Conservation (phyloP, 202 grass and related monocot species). For the Miscanthus sacchariflorus region DNA sequence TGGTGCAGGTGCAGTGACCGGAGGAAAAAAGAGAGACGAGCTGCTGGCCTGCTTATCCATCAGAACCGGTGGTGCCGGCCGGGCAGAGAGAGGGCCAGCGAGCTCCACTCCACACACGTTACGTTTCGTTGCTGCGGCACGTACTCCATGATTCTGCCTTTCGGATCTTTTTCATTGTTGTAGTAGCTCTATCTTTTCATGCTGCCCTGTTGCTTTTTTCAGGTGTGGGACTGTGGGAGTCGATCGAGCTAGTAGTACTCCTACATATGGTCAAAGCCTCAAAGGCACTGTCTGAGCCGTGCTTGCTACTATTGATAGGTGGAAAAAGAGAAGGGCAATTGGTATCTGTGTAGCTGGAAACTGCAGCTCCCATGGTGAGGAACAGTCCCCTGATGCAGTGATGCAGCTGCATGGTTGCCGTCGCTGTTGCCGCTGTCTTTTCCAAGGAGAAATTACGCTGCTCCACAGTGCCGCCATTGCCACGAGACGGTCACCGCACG, state of each 20-base stretch:
- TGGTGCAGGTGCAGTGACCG: slow-evolving; percentile 6
- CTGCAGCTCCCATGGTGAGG: slow-evolving; percentile 31
- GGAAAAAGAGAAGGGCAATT: not conserved
- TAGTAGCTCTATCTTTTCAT: slow-evolving; percentile 18
- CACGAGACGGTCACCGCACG: not conserved
- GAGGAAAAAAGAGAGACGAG: slow-evolving; percentile 10
- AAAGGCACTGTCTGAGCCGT: not conserved
- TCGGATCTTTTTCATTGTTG: slow-evolving; percentile 40
- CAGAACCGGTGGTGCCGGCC: not conserved
- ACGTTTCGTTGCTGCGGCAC: not conserved
- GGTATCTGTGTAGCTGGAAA: not conserved
- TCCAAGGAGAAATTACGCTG: not conserved
- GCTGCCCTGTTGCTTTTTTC: not conserved
- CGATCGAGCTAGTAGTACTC: not conserved
- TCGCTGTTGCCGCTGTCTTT: slow-evolving; percentile 17
- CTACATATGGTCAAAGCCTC: slow-evolving; percentile 11
- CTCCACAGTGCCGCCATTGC: not conserved
- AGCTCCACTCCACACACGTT: not conserved
- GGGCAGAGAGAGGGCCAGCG: not conserved
- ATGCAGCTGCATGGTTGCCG: not conserved
- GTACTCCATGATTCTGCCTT: slow-evolving; percentile 55
- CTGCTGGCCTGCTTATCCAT: not conserved
- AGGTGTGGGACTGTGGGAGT: not conserved
- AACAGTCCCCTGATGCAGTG: not conserved
- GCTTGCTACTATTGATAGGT: slow-evolving; percentile 9